Conservation (phyloP, 164 flowering plant species). For the Buxus sempervirens region DNA sequence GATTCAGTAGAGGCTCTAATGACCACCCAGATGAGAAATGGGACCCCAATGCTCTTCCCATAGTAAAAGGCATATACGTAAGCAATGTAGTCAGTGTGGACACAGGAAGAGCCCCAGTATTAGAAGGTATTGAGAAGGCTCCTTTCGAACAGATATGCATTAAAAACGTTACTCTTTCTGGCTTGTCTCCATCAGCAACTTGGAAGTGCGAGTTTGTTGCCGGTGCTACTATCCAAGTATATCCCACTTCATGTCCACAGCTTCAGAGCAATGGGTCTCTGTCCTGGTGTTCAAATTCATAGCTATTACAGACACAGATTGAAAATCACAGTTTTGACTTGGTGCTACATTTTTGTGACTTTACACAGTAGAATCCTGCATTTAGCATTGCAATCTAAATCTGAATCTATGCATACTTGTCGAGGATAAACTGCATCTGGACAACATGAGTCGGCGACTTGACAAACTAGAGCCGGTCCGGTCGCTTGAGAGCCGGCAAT, state of each 20-base stretch:
- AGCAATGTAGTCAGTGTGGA: constrained; percentile 56
- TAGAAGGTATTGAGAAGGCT: constrained; percentile 61
- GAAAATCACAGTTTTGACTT: no score
- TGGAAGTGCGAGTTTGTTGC: constrained; percentile 82
- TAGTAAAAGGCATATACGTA: constrained; percentile 61
- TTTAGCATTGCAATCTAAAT: no score
- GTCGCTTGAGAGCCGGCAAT: no score
- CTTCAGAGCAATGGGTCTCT: constrained; percentile 42
- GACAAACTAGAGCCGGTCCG: no score
- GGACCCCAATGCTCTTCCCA: constrained; percentile 81
- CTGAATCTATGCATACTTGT: no score
- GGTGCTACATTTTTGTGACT: no score
- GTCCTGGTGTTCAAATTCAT: constrained; percentile 30
- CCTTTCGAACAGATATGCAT: constrained; percentile 71
- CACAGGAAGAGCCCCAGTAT: constrained; percentile 60
- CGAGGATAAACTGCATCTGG: no score
- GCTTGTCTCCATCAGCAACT: constrained; percentile 38
- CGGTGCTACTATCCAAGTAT: constrained; percentile 53
- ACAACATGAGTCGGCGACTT: no score
- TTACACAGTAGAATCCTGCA: no score
- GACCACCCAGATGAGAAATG: constrained; percentile 92
- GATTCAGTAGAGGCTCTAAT: constrained; percentile 90
- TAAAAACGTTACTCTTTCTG: constrained; percentile 58
- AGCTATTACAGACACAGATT: background rate
- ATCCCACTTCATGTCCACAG: constrained; percentile 68